Conservation (phyloP, 352 stramenopile species). For the Pythium rhizo-oryzae region DNA sequence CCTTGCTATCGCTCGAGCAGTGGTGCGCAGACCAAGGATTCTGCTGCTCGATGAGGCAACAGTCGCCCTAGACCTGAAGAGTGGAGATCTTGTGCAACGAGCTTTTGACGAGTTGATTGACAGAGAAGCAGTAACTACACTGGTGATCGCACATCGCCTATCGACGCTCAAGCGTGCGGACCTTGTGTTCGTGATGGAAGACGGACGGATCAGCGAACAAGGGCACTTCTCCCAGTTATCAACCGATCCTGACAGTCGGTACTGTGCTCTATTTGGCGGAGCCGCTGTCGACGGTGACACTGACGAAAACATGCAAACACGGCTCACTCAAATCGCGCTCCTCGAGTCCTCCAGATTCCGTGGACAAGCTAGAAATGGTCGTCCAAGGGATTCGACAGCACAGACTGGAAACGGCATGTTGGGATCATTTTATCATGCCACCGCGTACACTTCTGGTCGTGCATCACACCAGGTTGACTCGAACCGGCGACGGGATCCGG, state of each 20-base stretch:
- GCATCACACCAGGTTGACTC: neutral
- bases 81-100: slow-evolving; percentile 88
- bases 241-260: slow-evolving; percentile 30
- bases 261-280: slow-evolving; percentile 30
- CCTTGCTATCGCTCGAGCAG: slow-evolving; percentile 90
- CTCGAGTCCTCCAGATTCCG: slow-evolving; percentile 80
- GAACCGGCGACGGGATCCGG: neutral
- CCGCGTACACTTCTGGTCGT: neutral
- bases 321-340: slow-evolving; percentile 62
- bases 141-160: slow-evolving; percentile 82
- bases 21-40: slow-evolving; percentile 83
- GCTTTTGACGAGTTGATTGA: slow-evolving; percentile 69
- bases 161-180: slow-evolving; percentile 75
- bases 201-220: slow-evolving; percentile 73
- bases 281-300: slow-evolving; percentile 1
- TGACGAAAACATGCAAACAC: slow-evolving; percentile 6
- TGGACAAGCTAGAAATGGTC: slow-evolving; percentile 36
- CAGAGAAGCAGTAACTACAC: slow-evolving; percentile 67
- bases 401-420: neutral
- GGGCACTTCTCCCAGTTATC: slow-evolving; percentile 83
- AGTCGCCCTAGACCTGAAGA: slow-evolving; percentile 59
- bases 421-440: slow-evolving; percentile 10
- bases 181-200: slow-evolving; percentile 77
- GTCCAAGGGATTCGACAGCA: slow-evolving; percentile 59
- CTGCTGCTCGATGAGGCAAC: slow-evolving; percentile 84